phyloP scores from a whole-genome alignment of 805 yeast genomes.

The Metschnikowia chrysomelidarum region DNA sequence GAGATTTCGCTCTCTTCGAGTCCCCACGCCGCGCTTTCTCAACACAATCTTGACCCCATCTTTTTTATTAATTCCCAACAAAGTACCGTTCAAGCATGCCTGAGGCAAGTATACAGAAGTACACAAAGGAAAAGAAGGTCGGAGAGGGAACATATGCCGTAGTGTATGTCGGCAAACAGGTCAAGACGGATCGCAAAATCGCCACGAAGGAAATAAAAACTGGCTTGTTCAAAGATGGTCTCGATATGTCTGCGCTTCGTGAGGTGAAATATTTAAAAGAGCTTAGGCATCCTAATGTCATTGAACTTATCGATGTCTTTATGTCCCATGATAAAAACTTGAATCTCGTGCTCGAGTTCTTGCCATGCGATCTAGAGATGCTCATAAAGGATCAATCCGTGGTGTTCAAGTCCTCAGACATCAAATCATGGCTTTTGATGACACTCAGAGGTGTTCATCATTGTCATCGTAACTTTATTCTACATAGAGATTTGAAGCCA shows the following conservation, averaged over 20 bases:
- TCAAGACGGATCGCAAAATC: constrained; percentile 52
- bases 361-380: constrained; percentile 90
- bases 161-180: constrained; percentile 78
- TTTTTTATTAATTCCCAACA: too few species aligned
- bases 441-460: constrained; percentile 92
- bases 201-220: constrained; percentile 97
- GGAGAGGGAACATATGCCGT: constrained; percentile 99
- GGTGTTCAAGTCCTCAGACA: constrained; percentile 79
- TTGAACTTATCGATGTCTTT: constrained; percentile 86
- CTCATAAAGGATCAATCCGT: constrained; percentile 76
- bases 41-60: background rate
- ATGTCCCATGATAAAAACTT: constrained; percentile 56
- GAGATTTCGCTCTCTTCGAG: too few species aligned
- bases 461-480: constrained; percentile 85
- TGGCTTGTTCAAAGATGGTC: constrained; percentile 90
- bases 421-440: constrained; percentile 93
- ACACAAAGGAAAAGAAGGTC: constrained; percentile 71
- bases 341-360: constrained; percentile 87
- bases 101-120: constrained; percentile 17
- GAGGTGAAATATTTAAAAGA: constrained; percentile 90
- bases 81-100: constrained; percentile 1
- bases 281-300: constrained; percentile 69
- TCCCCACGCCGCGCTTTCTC: constrained; percentile 1
- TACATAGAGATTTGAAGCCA: constrained; percentile 94
- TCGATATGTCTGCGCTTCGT: constrained; percentile 96